Evolutionary conservation across 1,284 basidiomycete species (phyloP).

Genomic region (Caloboletus inedulis): DNA sequence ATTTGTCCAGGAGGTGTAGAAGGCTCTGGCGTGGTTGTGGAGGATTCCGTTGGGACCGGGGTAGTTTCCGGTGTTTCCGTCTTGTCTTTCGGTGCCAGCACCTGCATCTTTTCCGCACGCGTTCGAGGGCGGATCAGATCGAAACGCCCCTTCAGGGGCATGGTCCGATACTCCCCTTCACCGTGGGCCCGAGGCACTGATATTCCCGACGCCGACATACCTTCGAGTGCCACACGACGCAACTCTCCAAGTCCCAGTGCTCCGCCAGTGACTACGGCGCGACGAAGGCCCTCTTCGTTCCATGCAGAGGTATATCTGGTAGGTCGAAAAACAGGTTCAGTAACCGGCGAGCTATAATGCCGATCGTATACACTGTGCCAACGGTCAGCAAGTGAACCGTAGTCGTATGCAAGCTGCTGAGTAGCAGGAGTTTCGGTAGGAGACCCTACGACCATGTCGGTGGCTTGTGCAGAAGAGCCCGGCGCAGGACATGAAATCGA

Average conservation of each 20-base stretch:
- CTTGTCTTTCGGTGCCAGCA: not conserved
- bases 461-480: conserved; percentile 34
- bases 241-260: conserved; percentile 67
- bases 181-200: conserved; percentile 12
- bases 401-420: conserved; percentile 62
- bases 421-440: conserved; percentile 24
- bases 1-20: conserved; percentile 28
- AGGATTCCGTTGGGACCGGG: conserved; percentile 6
- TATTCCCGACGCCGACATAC: conserved; percentile 22
- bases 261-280: conserved; percentile 23
- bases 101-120: conserved; percentile 31
- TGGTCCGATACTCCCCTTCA: conserved; percentile 31
- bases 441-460: conserved; percentile 23
- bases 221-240: conserved; percentile 55
- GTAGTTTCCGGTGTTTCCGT: conserved; percentile 8
- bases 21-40: conserved; percentile 15
- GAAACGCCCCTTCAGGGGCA: conserved; percentile 80
- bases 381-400: conserved; percentile 75
- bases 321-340: conserved; percentile 53
- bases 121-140: conserved; percentile 74
- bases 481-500: conserved; percentile 66
- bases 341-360: conserved; percentile 64
- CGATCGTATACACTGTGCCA: conserved; percentile 92
- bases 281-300: conserved; percentile 38
- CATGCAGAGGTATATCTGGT: conserved; percentile 28